A percentile compares a stretch with the other conserved stretches of the same genome.
phyloP scores from a whole-genome alignment of 106 monocot species.

The Phalaenopsis equestris region DNA sequence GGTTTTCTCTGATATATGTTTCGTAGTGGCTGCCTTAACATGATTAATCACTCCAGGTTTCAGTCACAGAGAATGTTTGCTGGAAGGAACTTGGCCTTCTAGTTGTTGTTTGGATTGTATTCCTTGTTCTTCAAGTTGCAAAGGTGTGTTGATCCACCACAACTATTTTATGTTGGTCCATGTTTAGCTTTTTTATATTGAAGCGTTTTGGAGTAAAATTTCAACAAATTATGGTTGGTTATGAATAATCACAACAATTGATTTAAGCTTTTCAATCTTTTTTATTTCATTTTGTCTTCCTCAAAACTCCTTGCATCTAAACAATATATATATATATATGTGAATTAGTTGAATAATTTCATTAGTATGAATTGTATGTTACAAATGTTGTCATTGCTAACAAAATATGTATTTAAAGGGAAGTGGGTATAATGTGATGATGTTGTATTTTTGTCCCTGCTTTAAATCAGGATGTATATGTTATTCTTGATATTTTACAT shows the following conservation, averaged over 20 bases:
- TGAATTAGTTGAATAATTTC: too few relatives aligned
- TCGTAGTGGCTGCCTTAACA: neutral
- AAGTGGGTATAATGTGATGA: too few relatives aligned
- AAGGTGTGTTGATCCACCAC: constrained; percentile 20
- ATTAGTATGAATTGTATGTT: too few relatives aligned
- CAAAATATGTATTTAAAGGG: too few relatives aligned
- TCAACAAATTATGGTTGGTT: too few relatives aligned
- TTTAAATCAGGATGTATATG: too few relatives aligned
- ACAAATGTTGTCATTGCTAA: too few relatives aligned
- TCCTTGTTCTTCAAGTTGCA: constrained; percentile 39
- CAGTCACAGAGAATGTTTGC: constrained; percentile 43
- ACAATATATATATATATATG: neutral
- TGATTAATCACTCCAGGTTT: constrained; percentile 19
- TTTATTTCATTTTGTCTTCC: neutral
- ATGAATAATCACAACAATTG: too few relatives aligned
- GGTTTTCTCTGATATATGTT: neutral
- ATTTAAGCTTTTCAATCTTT: neutral
- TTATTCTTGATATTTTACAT: too few relatives aligned
- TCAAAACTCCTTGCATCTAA: neutral
- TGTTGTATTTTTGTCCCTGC: too few relatives aligned
- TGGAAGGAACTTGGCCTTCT: constrained; percentile 69
- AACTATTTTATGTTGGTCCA: too few relatives aligned
- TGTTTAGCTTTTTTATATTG: neutral
- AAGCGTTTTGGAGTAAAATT: neutral
- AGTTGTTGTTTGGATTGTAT: constrained; percentile 40